Evolutionary conservation across 495 filamentous ascomycete species (phyloP).

Genomic region (Penicillium canescens): DNA sequence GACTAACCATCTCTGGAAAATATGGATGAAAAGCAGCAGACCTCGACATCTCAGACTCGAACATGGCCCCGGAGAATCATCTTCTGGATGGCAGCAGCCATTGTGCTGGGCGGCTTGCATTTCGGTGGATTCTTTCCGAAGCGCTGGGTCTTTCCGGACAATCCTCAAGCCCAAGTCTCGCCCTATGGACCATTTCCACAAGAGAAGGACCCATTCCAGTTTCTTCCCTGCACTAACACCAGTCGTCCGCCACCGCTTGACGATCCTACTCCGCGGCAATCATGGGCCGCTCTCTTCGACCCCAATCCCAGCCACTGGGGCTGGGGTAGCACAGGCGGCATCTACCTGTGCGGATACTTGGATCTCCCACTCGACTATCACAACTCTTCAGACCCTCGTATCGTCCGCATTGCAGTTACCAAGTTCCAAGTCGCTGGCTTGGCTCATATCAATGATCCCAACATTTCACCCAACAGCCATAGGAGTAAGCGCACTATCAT

Average conservation of each 20-base stretch:
- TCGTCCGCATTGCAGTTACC: slow-evolving; percentile 16
- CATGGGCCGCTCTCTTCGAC: slow-evolving; percentile 19
- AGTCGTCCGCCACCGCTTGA: slow-evolving; percentile 12
- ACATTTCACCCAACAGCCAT: background rate
- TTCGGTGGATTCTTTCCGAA: slow-evolving; percentile 1
- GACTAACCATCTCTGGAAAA: too few relatives aligned
- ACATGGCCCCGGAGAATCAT: background rate
- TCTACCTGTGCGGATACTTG: slow-evolving; percentile 19
- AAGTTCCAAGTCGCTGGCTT: slow-evolving; percentile 19
- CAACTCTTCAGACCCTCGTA: slow-evolving; percentile 15
- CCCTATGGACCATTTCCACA: slow-evolving; percentile 13
- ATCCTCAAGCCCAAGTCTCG: background rate
- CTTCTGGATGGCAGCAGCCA: background rate
- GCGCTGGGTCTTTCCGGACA: background rate
- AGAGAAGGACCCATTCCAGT: slow-evolving; percentile 15
- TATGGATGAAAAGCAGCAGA: too few relatives aligned
- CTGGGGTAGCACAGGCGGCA: slow-evolving; percentile 13
- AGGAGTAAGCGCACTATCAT: slow-evolving; percentile 21
- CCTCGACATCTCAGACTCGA: background rate
- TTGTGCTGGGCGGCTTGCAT: background rate
- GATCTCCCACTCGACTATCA: slow-evolving; percentile 20
- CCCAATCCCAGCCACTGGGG: slow-evolving; percentile 13
- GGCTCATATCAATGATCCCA: background rate
- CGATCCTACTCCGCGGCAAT: slow-evolving; percentile 9
- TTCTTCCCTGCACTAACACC: slow-evolving; percentile 17